These are phyloP conservation scores for Vaucheria bursata DNA, from an alignment of 352 stramenopile species.

Conservation along the genomic window DNA sequence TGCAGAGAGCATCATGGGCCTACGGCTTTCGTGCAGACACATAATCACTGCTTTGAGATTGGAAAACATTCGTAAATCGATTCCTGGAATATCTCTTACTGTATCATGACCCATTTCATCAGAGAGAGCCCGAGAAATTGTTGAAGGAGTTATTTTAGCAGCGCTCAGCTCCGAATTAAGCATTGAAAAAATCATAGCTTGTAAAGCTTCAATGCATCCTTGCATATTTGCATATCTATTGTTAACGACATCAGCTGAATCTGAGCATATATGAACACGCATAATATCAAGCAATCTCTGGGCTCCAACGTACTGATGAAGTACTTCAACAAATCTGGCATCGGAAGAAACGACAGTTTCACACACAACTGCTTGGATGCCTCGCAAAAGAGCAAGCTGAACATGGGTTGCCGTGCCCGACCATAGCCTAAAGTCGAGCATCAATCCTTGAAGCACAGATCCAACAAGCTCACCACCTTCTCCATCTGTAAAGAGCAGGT, in stretches of 20 bases:
- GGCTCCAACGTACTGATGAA: conserved; percentile 26
- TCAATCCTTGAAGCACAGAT: conserved; percentile 25
- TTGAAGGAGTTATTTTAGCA: too few relatives aligned
- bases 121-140: too few relatives aligned
- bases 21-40: conserved; percentile 37
- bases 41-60: conserved; percentile 13
- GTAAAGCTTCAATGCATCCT: neutral
- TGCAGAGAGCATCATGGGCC: conserved; percentile 6
- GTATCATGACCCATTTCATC: neutral
- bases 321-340: neutral
- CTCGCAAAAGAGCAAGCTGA: conserved; percentile 16
- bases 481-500: neutral
- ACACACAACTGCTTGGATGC: conserved; percentile 16
- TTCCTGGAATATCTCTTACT: neutral
- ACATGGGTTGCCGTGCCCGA: conserved; percentile 7
- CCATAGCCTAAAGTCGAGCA: conserved; percentile 42
- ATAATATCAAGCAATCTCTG: conserved; percentile 37
- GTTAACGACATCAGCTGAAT: neutral
- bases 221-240: neutral
- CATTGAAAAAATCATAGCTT: conserved; percentile 27
- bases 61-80: neutral
- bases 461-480: conserved; percentile 23
- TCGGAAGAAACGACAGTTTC: neutral
- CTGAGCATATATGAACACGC: conserved; percentile 28
- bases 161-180: conserved; percentile 14